Evolutionary conservation across 768 basidiomycete species (phyloP).

Genomic region (Mycena pura): DNA sequence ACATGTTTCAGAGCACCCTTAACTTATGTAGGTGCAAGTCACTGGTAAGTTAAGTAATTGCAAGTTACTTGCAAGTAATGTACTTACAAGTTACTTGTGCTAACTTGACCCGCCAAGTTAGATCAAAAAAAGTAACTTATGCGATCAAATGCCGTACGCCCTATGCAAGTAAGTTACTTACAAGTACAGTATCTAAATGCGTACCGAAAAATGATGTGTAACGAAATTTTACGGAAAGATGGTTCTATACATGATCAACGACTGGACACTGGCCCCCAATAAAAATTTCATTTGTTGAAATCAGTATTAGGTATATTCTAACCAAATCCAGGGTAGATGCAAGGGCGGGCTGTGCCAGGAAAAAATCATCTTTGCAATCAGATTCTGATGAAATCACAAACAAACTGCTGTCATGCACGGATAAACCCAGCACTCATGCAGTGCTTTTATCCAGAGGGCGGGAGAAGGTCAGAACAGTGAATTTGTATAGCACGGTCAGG

Average conservation of each 20-base stretch:
- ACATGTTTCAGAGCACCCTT: too few relatives aligned
- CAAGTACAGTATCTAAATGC: not conserved
- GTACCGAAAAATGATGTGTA: not conserved
- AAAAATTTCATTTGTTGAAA: not conserved
- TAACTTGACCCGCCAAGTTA: too few relatives aligned
- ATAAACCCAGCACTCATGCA: not conserved
- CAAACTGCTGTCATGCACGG: not conserved
- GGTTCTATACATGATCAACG: not conserved
- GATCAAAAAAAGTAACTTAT: too few relatives aligned
- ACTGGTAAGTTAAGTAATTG: too few relatives aligned
- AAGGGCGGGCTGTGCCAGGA: not conserved
- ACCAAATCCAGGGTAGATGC: not conserved
- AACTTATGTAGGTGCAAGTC: too few relatives aligned
- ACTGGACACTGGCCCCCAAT: not conserved
- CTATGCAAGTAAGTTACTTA: too few relatives aligned
- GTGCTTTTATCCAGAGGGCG: not conserved
- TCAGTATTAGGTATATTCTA: not conserved
- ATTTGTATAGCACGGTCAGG: not conserved
- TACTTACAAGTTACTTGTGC: too few relatives aligned
- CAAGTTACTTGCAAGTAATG: too few relatives aligned
- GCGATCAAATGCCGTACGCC: too few relatives aligned
- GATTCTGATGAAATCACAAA: not conserved
- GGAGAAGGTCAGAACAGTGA: not conserved
- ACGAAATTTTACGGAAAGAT: not conserved
- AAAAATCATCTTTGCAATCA: not conserved